Percentiles rank a stretch among this genome's conserved stretches.
phyloP scores from a whole-genome alignment of 371 early-diverging fungal species.

The Capillidium heterosporum region DNA sequence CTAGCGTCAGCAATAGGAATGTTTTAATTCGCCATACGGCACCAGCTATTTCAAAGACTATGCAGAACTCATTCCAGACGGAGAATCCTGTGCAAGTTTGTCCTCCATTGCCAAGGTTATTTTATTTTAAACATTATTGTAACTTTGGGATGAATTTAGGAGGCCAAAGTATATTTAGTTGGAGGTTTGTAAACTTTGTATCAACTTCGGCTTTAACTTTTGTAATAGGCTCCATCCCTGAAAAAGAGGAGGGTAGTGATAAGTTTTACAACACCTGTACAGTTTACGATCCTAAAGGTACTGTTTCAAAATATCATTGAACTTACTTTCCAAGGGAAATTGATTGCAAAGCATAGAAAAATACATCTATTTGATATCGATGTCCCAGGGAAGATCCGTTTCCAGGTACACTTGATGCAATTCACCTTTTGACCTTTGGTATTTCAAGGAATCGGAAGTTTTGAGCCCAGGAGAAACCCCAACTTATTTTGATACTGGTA shows the following conservation, averaged over 20 bases:
- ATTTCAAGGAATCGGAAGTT: constrained; percentile 58
- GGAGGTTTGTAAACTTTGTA: constrained; percentile 20
- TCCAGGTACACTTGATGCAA: constrained; percentile 24
- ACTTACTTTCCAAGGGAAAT: constrained; percentile 11
- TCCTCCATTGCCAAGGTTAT: constrained; percentile 58
- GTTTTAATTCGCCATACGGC: constrained; percentile 93
- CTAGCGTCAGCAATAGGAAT: constrained; percentile 34
- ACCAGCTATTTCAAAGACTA: constrained; percentile 66
- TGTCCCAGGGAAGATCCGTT: constrained; percentile 76
- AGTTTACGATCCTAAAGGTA: constrained; percentile 62
- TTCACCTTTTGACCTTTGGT: background rate
- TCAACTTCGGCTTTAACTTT: background rate
- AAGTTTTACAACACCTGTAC: constrained; percentile 83
- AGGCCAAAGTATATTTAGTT: constrained; percentile 56
- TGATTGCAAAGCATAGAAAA: constrained; percentile 48
- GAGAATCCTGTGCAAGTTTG: constrained; percentile 40
- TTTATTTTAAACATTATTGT: background rate
- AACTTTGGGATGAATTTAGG: constrained; percentile 16
- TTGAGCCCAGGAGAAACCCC: constrained; percentile 51
- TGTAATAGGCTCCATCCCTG: constrained; percentile 77
- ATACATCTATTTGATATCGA: constrained; percentile 94
- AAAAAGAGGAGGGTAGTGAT: constrained; percentile 28
- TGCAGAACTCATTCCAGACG: constrained; percentile 38
- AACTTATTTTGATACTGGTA: constrained; percentile 63
- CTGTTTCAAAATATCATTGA: background rate